Evolutionary conservation across 208 protist genomes (phyloP), one percentile per base, ranked within the genome.

Genomic region (Trypanosoma rangeli): DNA sequence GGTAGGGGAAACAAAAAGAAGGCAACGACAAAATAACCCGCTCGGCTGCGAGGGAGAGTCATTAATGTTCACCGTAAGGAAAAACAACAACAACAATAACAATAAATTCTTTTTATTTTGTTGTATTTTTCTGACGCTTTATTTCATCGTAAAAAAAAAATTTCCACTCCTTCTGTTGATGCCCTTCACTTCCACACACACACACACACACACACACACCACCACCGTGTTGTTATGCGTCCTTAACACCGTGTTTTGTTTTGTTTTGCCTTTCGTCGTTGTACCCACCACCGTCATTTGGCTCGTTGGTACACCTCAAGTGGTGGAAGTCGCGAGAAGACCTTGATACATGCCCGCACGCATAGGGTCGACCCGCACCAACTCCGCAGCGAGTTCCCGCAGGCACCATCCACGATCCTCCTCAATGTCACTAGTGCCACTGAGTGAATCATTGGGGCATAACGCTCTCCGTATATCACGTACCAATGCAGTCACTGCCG

Each of bases 191-290:
- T 53, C n/a, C 49, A 5, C 49, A 1, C 9, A 22, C 7, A 26
- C 49, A 1, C 4, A 18, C 18, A 55, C 12, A 49, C 49, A 5
- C 49, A 1, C 9, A 22, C 7, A 26, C 49, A 1, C 4, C 7
- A 2, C 7, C 33, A 37, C 33, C 7, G 33, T 37, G 33, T 37
- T 2, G 7, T 37, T 37, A 37, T 37, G 33, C 7, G 33, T 37
- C 33, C 7, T 28, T 22, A 60, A 59, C 42, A 26, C 39, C 20
- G n/a, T n/a, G 57, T 48, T 70, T 48, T 48, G 59, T 75, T 60
- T 70, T 70, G 42, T 53, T 64, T 68, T 81, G 63, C 72, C 66
- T 22, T 54, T 77, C 31, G 69, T 68, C 31, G 29, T 52, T 73
- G 64, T 37, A 70, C 60, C 29, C 37, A 60, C 63, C 26, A 22